Evolutionary conservation across 352 stramenopile species (phyloP), one percentile per base, ranked within the genome.

Genomic region (Phytophthora hybrid): DNA sequence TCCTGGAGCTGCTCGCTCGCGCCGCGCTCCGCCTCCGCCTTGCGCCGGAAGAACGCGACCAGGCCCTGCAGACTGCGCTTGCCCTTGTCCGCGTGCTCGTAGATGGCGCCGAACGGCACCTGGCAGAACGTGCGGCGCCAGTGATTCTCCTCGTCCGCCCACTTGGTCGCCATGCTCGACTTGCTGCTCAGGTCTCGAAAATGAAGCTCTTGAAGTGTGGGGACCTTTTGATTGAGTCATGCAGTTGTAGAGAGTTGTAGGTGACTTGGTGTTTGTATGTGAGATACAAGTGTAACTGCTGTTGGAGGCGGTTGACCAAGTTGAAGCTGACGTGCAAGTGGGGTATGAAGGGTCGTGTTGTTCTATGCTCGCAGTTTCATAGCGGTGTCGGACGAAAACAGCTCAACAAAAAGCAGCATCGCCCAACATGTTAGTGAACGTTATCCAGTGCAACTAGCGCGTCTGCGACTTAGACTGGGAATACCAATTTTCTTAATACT

Each of bases 41-140:
- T 91, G 64, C 81, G 78, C 13, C 79, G 80, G 73, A 94, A 91
- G 68, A 96, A 95, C 16, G 74, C 80, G 63, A 93, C 84, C 11
- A 96, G 79, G 4, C 78, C 72, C 56, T 91, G 79, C 54, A 96
- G 79, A 75, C 84, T 92, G 67, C 78, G 82, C 75, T 93, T 93
- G 71, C 89, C 88, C 55, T 84, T 85, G 63, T 94, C 88, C 14
- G 89, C 86, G 67, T 94, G 87, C 63, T 88, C 83, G 66, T 94
- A 92, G 76, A 96, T 96, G 62, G 86, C 72, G 31, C 66, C 67
- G 56, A 95, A 92, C 34, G 89, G 88, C 63, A 96, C 85, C 76
- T 96, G 89, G 69, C 89, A 96, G 79, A 96, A 96, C 63, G 89
- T 96, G 56, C 89, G 88, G 18, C 89, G 87, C 82, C 86, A 94